Evolutionary conservation across 2,329 filamentous ascomycete genomes (phyloP), one percentile per base, ranked within the genome.

Genomic region (Teratosphaeria pseudoeucalypti): DNA sequence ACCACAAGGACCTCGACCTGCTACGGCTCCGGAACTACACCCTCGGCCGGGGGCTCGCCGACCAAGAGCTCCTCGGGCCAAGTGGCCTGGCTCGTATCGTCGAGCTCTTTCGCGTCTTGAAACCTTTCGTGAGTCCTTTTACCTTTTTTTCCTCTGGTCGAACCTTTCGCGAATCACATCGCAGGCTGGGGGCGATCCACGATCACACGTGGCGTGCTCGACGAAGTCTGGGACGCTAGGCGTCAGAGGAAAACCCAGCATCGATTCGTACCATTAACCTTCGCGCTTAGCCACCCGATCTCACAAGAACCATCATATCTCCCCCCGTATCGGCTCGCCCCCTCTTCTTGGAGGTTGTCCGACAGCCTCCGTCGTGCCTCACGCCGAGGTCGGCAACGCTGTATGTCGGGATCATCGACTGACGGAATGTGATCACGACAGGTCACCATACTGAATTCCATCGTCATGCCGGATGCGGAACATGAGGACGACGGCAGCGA

Each of bases 11-110:
- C 66, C 91, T 96, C 68, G 84, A 86, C 58, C 80, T 96, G 57
- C 79, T 96, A 58, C 88, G 90, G 67, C 79, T 96, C 69, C 82
- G 85, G 62, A 94, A 86, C 72, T 96, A 88, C 71, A 92, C 88
- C 0, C 75, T 95, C 26, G 81, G 84, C 43, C 85, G 79, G 61
- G 84, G 84, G 69, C 74, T 96, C 39, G 72, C 79, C 12, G 90
- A 92, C 67, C 74, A 79, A 10, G 78, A 89, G 55, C 78, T 95
- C 23, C 77, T 85, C 39, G 78, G 80, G 54, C 76, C 82, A 54
- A 77, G 84, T 67, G 84, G 83, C 16, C 81, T 90, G 73, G 81
- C 85, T 34, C 82, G 82, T 68, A 79, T 96, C 57, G 78, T 80
- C 57, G 79, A 82, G 47, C 75, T 90, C 26, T 76, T 96, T 64